phyloP scores from a whole-genome alignment of 129 eudicot species.

The Lactuca sativa region DNA sequence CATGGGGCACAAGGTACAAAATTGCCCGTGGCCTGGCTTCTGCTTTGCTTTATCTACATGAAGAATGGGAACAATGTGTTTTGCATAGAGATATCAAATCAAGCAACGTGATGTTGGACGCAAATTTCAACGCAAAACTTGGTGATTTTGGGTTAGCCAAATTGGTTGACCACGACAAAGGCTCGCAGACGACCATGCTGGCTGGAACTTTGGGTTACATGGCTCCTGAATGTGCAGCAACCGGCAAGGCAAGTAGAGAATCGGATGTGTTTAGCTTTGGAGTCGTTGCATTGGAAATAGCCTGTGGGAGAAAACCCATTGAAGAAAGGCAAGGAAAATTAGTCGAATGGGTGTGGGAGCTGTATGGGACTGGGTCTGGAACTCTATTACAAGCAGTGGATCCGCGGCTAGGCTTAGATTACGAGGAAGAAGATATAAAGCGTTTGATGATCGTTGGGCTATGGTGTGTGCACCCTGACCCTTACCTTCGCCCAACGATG shows the following conservation, averaged over 20 bases:
- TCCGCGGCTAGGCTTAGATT: slow-evolving; percentile 20
- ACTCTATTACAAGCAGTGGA: slow-evolving; percentile 40
- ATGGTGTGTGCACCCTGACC: slow-evolving; percentile 23
- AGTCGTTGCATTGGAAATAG: background rate
- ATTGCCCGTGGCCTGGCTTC: slow-evolving; percentile 38
- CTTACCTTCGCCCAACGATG: slow-evolving; percentile 34
- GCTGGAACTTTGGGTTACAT: slow-evolving; percentile 46
- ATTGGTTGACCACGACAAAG: slow-evolving; percentile 45
- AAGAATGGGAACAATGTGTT: too few relatives aligned
- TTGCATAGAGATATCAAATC: slow-evolving; percentile 29
- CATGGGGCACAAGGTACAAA: slow-evolving; percentile 36
- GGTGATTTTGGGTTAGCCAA: slow-evolving; percentile 47
- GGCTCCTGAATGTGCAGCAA: slow-evolving; percentile 41
- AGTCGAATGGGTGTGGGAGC: slow-evolving; percentile 45
- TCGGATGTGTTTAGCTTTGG: slow-evolving; percentile 12
- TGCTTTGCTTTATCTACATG: slow-evolving; percentile 14
- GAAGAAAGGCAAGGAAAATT: slow-evolving; percentile 20
- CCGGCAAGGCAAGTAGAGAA: slow-evolving; percentile 42
- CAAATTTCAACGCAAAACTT: slow-evolving; percentile 30
- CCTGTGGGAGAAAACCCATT: slow-evolving; percentile 35
- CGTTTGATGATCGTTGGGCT: slow-evolving; percentile 40
- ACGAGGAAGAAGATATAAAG: slow-evolving; percentile 21
- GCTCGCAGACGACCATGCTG: slow-evolving; percentile 26
- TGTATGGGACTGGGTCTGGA: slow-evolving; percentile 27
- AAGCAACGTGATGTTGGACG: slow-evolving; percentile 47